Evolutionary conservation across 169 alveolate genomes (phyloP).

Genomic region (Babesia gibsoni): DNA sequence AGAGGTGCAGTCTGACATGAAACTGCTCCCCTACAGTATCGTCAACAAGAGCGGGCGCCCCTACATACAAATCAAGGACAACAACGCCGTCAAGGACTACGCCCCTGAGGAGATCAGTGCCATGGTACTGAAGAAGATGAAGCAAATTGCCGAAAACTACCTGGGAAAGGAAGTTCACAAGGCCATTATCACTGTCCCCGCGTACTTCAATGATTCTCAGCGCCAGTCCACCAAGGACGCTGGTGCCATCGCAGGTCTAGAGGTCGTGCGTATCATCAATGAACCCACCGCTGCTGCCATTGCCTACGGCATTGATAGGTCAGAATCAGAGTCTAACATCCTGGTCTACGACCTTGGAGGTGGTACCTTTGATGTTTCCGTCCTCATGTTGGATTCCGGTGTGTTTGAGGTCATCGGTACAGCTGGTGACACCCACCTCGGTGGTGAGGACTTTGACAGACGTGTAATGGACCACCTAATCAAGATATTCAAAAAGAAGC

Average conservation of each 20-base stretch:
- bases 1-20: conserved; percentile 93
- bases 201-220: conserved; percentile 99
- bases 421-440: conserved; percentile 98
- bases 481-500: conserved; percentile 90
- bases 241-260: conserved; percentile 97
- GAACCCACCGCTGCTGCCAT: conserved; percentile 99
- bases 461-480: conserved; percentile 94
- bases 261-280: conserved; percentile 96
- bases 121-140: conserved; percentile 95
- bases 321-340: conserved; percentile 90
- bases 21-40: conserved; percentile 92
- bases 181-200: conserved; percentile 96
- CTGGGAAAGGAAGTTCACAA: conserved; percentile 93
- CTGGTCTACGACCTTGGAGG: conserved; percentile 99
- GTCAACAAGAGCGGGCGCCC: conserved; percentile 93
- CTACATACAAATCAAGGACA: conserved; percentile 88
- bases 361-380: conserved; percentile 99
- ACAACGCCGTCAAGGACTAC: conserved; percentile 87
- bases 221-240: conserved; percentile 99
- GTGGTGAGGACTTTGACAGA: conserved; percentile 97
- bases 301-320: conserved; percentile 98
- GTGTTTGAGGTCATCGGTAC: conserved; percentile 98
- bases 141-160: conserved; percentile 95
- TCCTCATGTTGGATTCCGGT: conserved; percentile 96
- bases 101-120: conserved; percentile 99